These are phyloP conservation scores for Fusarium brachygibbosum DNA, from an alignment of 2,329 filamentous ascomycete species.

Conservation along the genomic window DNA sequence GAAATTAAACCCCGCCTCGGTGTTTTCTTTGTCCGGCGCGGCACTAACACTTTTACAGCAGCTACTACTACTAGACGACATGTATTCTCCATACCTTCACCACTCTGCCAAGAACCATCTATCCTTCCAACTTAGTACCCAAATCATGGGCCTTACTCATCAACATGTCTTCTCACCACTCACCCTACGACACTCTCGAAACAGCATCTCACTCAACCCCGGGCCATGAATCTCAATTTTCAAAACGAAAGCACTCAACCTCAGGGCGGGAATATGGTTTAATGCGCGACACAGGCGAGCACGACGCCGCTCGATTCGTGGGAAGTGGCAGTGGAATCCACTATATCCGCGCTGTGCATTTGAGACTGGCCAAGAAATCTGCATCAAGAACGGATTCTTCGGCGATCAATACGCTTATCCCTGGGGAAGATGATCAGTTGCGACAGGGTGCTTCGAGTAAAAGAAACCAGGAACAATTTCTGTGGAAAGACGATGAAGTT, in stretches of 20 bases:
- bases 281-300: conserved; percentile 64
- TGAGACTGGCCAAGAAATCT: conserved; percentile 56
- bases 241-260: conserved; percentile 51
- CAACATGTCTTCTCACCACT: conserved; percentile 50
- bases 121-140: too few relatives aligned
- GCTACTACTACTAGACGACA: background rate
- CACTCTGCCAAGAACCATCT: background rate
- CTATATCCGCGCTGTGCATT: conserved; percentile 68
- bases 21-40: conserved; percentile 48
- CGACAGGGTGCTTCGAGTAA: conserved; percentile 39
- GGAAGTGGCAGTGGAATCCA: conserved; percentile 71
- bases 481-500: conserved; percentile 57
- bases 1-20: conserved; percentile 45
- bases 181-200: conserved; percentile 50
- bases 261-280: conserved; percentile 54
- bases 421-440: conserved; percentile 69
- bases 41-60: conserved; percentile 21
- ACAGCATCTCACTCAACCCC: conserved; percentile 45
- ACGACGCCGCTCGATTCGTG: conserved; percentile 66
- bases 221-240: conserved; percentile 39
- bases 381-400: conserved; percentile 37
- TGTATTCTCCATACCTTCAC: background rate
- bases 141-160: background rate
- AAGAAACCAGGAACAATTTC: conserved; percentile 31
- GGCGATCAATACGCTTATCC: conserved; percentile 58